Conservation (phyloP, 1,139 yeast genomes). For the Nakaseomyces kungkrabaensis region DNA sequence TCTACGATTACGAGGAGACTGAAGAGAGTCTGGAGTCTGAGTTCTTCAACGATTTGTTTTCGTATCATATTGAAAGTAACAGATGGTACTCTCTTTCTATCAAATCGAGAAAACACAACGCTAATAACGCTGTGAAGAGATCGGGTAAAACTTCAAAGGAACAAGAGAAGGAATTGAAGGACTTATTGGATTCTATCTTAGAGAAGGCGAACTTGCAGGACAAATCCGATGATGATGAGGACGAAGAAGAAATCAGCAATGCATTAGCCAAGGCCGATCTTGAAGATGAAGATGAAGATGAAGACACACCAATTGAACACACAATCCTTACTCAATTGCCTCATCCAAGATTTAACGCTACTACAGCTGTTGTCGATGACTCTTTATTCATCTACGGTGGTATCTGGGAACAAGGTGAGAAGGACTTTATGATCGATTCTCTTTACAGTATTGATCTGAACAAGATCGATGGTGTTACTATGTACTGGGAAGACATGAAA, state of each 20-base stretch:
- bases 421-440: constrained; percentile 74
- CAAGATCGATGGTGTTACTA: constrained; percentile 77
- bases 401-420: constrained; percentile 78
- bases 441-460: constrained; percentile 80
- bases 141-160: constrained; percentile 21
- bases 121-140: constrained; percentile 23
- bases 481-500: constrained; percentile 77
- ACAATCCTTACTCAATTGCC: constrained; percentile 53
- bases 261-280: constrained; percentile 30
- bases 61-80: constrained; percentile 77
- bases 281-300: constrained; percentile 27
- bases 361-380: constrained; percentile 81
- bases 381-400: constrained; percentile 85
- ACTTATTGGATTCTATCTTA: constrained; percentile 63
- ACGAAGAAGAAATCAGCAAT: constrained; percentile 34
- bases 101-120: constrained; percentile 40
- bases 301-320: constrained; percentile 33
- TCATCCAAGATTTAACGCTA: constrained; percentile 81
- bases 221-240: constrained; percentile 43
- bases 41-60: constrained; percentile 70
- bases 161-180: constrained; percentile 77
- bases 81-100: constrained; percentile 77
- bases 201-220: constrained; percentile 61
- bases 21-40: constrained; percentile 83
- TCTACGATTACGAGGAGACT: constrained; percentile 87